Evolutionary conservation across 768 basidiomycete species (phyloP).

Genomic region (Macrolepiota fuliginosa): DNA sequence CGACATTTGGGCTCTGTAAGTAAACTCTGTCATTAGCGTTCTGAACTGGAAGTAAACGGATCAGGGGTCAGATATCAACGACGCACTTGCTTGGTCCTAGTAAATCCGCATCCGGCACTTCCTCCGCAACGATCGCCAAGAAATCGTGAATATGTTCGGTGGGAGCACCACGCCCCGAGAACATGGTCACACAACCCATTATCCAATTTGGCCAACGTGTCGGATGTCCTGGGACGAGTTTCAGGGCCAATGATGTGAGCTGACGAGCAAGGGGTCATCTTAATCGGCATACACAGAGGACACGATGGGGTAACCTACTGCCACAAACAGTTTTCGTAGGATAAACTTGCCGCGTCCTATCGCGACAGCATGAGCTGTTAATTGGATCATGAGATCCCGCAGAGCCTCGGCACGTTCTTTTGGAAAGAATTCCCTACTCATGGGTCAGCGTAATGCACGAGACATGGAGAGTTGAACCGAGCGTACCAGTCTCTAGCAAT

Average conservation of each 20-base stretch:
- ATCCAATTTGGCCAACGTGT: conserved; percentile 79
- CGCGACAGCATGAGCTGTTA: conserved; percentile 64
- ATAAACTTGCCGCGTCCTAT: conserved; percentile 65
- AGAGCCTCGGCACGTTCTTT: conserved; percentile 54
- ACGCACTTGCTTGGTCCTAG: conserved; percentile 71
- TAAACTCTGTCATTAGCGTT: not conserved
- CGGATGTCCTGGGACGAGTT: conserved; percentile 58
- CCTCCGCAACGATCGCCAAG: conserved; percentile 81
- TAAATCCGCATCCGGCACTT: conserved; percentile 74
- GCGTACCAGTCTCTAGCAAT: conserved; percentile 88
- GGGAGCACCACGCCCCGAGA: conserved; percentile 59
- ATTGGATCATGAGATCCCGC: conserved; percentile 63
- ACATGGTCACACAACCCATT: conserved; percentile 53
- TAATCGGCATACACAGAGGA: conserved; percentile 8
- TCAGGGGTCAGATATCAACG: not conserved
- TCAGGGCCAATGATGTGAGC: conserved; percentile 70
- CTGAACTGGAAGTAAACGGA: not conserved
- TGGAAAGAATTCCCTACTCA: conserved; percentile 71
- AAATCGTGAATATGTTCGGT: conserved; percentile 69
- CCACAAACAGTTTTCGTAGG: conserved; percentile 84
- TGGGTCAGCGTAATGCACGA: conserved; percentile 9
- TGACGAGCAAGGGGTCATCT: conserved; percentile 21
- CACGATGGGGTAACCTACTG: conserved; percentile 46
- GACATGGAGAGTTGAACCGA: not conserved
- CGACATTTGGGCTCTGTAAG: conserved; percentile 59